Evolutionary conservation across 2,329 filamentous ascomycete species (phyloP), one percentile per base, ranked within the genome.

Genomic region (Ophiocordyceps camponoti-rufipedis): DNA sequence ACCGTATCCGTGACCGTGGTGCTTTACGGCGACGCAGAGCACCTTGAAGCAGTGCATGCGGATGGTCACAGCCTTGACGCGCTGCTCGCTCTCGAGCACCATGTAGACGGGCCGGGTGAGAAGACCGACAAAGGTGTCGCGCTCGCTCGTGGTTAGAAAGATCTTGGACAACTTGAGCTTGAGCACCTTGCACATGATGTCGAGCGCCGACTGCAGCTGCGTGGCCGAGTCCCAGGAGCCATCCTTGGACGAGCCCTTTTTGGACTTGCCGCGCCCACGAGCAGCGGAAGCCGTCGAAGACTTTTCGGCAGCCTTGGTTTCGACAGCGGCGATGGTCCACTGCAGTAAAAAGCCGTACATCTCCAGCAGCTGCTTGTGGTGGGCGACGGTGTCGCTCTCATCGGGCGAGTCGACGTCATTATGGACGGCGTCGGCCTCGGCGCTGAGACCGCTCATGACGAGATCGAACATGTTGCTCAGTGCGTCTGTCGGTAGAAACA

Each of bases 1-100:
- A 89, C 86, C 88, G 59, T 94, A 95, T 53, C 83, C 91, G 62
- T 98, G 91, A 2, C 91, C 91, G 59, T 98, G 91, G 58, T 96
- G 88, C 66, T 98, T 98, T 48, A 98, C 80, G 33, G 93, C 88
- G 54, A 96, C 85, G 58, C 91, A 98, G 8, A 98, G 69, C 18
- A 96, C 87, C 62, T 94, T 94, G 71, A 95, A 98, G 47, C 84
- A 85, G 64, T 96, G 88, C 85, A 96, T 96, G 43, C 88, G 79
- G 49, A 96, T 89, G 5, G 82, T 70, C 28, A 80, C 91, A 55
- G 75, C 84, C 69, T 96, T 98, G 51, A 88, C 82, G 49, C 91
- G 77, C 58, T 88, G 81, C 62, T 98, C 91, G 61, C 84, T 95
- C 65, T 98, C 91, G 40, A 98, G 70, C 23, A 98, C 75, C 63